Evolutionary conservation across 768 basidiomycete species (phyloP).

Genomic region (Suillus placidus): DNA sequence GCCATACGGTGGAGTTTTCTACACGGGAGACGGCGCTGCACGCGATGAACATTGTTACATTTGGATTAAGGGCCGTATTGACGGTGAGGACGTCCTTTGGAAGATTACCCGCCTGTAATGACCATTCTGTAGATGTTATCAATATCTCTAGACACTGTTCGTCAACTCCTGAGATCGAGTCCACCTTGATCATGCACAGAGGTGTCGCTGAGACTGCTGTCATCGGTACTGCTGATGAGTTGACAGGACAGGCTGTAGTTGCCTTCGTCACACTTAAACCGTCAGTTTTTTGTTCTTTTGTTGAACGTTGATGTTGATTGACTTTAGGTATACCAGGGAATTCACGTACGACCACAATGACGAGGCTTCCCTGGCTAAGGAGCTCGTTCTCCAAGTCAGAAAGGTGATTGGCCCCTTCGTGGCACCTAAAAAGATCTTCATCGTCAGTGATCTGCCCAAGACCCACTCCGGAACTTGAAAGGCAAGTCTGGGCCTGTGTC

Average conservation of each 20-base stretch:
- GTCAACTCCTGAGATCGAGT: constrained; percentile 97
- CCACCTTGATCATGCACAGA: constrained; percentile 90
- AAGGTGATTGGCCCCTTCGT: constrained; percentile 99
- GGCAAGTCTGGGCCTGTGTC: constrained; percentile 36
- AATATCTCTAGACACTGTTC: constrained; percentile 97
- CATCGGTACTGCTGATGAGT: constrained; percentile 82
- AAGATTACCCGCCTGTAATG: constrained; percentile 4
- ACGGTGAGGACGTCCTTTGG: constrained; percentile 56
- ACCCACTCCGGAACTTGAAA: constrained; percentile 81
- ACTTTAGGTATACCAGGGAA: constrained; percentile 50
- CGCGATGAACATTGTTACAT: constrained; percentile 95
- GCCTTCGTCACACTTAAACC: constrained; percentile 96
- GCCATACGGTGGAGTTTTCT: constrained; percentile 91
- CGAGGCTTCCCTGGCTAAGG: constrained; percentile 75
- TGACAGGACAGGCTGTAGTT: constrained; percentile 93
- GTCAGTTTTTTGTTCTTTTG: constrained; percentile 45
- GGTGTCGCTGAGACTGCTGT: constrained; percentile 98
- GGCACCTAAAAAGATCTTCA: constrained; percentile 88
- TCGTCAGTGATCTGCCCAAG: constrained; percentile 88
- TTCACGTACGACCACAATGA: constrained; percentile 75
- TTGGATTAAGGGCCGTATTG: constrained; percentile 98
- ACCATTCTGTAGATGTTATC: constrained; percentile 72
- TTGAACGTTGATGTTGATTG: not conserved
- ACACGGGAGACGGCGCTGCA: constrained; percentile 97
- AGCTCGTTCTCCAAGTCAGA: constrained; percentile 91